Evolutionary conservation across 2,329 filamentous ascomycete species (phyloP), one percentile per base, ranked within the genome.

Genomic region (Penicillium sp.): DNA sequence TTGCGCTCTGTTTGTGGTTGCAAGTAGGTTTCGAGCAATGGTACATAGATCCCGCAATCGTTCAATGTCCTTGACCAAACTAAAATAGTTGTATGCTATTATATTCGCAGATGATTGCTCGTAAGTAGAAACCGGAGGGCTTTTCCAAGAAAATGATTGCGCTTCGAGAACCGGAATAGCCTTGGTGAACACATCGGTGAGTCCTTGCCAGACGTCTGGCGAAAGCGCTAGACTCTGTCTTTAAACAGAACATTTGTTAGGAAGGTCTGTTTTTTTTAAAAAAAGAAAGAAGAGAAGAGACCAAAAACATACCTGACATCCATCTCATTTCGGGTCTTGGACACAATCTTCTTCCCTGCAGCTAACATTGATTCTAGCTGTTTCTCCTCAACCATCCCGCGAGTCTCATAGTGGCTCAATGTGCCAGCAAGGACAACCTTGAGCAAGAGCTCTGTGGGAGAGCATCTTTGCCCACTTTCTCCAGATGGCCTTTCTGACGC

Each of bases 1-100:
- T 67, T 87, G 84, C 21, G 82, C 83, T 49, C 76, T 77, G 59
- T 83, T 82, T 20, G 83, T 85, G 21, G 79, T 81, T 0, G 83
- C 83, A 33, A 86, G 76, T 24, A 85, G 76, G 65, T 87, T 87
- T 28, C 84, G 77, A 21, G 81, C 81, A 57, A 87, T 84, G 6
- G 79, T 82, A 42, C 85, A 80, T 9, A 87, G 66, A 63, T 85
- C 82, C 63, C 86, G 85, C 43, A 87, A 68, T 26, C 83, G 75
- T 65, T 86, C 83, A 55, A 87, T 78, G 62, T 87, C 84, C 62
- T 83, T 81, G 60, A 84, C 79, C 51, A 87, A 68, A 6, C 75
- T 79, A 50, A 79, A 78, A 59, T 84, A 82, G 63, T 84, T 82
- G 57, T 77, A 77, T 14, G 83, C 83, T 60, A 87, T 86, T 18